Conservation (phyloP, 139 green algal genomes). For the Volvox africanus region DNA sequence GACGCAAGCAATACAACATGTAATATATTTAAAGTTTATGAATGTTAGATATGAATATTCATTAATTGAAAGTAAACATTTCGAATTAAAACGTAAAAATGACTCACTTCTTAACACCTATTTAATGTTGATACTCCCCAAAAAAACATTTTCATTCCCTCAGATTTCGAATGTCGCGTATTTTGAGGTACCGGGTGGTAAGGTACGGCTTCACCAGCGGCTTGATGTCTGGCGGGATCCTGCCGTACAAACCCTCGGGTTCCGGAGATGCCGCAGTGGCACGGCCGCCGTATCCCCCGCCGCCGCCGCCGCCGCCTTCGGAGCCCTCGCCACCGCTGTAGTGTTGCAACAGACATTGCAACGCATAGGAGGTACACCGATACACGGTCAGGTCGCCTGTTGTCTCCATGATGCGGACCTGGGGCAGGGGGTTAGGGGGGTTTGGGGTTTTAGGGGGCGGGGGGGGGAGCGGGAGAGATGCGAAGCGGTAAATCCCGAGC, state of each 20-base stretch:
- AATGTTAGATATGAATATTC: no score
- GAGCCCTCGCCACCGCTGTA: slow-evolving; percentile 36
- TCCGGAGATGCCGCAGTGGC: background rate
- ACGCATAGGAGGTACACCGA: slow-evolving; percentile 79
- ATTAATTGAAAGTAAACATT: no score
- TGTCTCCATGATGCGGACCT: slow-evolving; percentile 84
- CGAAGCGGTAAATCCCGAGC: no score
- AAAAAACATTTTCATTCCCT: no score
- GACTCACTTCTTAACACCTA: no score
- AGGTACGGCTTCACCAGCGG: slow-evolving; percentile 75
- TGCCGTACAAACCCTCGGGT: slow-evolving; percentile 68
- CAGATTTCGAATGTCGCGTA: no score
- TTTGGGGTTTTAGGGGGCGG: no score
- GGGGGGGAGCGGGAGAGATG: no score
- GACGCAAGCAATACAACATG: no score
- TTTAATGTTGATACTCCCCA: no score
- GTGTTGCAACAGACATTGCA: slow-evolving; percentile 61
- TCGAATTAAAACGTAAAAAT: no score
- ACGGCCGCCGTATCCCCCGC: background rate
- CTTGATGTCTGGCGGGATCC: slow-evolving; percentile 68
- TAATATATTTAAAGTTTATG: no score
- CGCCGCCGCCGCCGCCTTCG: background rate
- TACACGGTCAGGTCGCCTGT: slow-evolving; percentile 79
- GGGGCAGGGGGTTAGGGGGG: background rate
- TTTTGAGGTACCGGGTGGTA: slow-evolving; percentile 72